Conservation (phyloP, 2,329 filamentous ascomycete species). For the Iodosphaeria phyllophila region DNA sequence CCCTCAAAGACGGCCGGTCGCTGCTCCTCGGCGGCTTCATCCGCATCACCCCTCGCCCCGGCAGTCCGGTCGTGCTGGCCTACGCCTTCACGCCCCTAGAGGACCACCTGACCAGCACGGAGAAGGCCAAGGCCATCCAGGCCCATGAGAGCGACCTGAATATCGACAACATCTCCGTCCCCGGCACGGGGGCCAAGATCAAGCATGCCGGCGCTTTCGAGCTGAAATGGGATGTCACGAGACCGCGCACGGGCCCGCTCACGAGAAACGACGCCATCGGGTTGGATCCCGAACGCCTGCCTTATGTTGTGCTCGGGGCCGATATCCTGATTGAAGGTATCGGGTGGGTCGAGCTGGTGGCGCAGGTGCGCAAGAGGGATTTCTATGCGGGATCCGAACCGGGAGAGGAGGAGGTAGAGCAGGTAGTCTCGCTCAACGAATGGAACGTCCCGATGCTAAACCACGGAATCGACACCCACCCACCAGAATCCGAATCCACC, state of each 20-base stretch:
- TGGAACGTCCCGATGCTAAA: too few relatives aligned
- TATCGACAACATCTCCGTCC: conserved; percentile 43
- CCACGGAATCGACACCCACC: too few relatives aligned
- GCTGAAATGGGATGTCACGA: conserved; percentile 71
- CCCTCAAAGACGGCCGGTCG: conserved; percentile 59
- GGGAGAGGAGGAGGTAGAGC: conserved; percentile 5
- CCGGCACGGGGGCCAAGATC: conserved; percentile 38
- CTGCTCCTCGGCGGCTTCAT: conserved; percentile 74
- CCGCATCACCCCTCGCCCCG: conserved; percentile 59
- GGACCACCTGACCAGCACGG: conserved; percentile 58
- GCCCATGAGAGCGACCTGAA: conserved; percentile 37
- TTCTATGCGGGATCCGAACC: conserved; percentile 13
- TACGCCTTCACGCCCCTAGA: conserved; percentile 72
- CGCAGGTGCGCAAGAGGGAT: conserved; percentile 52
- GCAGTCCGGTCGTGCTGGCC: conserved; percentile 49
- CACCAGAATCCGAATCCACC: neutral
- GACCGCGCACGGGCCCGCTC: conserved; percentile 53
- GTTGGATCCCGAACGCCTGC: conserved; percentile 47
- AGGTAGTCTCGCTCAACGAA: conserved; percentile 4
- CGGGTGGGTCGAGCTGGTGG: conserved; percentile 79
- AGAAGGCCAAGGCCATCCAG: conserved; percentile 64
- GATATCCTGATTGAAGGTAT: conserved; percentile 85
- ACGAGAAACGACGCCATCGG: conserved; percentile 43
- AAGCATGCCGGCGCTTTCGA: conserved; percentile 55
- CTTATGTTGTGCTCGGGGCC: conserved; percentile 60